phyloP scores from a whole-genome alignment of 164 flowering plant genomes.

The Warburgia ugandensis region DNA sequence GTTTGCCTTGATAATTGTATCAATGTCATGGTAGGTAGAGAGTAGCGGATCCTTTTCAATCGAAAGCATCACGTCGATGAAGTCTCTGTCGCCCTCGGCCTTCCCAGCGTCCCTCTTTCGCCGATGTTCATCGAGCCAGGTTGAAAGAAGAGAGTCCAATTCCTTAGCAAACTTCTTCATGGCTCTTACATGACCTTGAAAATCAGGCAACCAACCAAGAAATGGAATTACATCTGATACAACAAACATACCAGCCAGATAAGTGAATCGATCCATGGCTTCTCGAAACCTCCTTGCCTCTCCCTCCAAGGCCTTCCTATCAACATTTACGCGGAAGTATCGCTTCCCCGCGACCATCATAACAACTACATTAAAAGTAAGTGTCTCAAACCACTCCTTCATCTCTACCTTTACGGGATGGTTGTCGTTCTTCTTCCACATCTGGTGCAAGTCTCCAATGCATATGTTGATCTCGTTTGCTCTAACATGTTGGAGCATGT shows the following conservation, averaged over 20 bases:
- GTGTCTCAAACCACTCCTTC: background rate
- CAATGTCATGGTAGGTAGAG: background rate
- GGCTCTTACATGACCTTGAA: background rate
- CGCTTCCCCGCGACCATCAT: constrained; percentile 8
- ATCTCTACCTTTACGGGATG: constrained; percentile 2
- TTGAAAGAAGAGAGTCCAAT: background rate
- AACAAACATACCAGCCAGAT: constrained; percentile 1
- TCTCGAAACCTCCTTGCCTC: background rate
- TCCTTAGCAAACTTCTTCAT: constrained; percentile 6
- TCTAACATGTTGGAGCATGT: constrained; percentile 2
- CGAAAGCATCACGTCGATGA: constrained; percentile 6
- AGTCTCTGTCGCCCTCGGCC: background rate
- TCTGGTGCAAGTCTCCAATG: background rate
- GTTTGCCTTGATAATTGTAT: constrained; percentile 7
- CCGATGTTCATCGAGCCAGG: constrained; percentile 11
- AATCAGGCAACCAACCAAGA: constrained; percentile 9
- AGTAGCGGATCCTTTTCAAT: background rate
- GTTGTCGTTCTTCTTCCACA: background rate
- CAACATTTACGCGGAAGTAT: background rate
- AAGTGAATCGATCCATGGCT: background rate
- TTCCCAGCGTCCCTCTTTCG: background rate
- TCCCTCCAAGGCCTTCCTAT: background rate
- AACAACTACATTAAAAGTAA: background rate
- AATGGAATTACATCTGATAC: constrained; percentile 5
- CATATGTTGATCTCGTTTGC: background rate